Evolutionary conservation across 129 eudicot species (phyloP).

Genomic region (Helichrysum umbraculigerum): DNA sequence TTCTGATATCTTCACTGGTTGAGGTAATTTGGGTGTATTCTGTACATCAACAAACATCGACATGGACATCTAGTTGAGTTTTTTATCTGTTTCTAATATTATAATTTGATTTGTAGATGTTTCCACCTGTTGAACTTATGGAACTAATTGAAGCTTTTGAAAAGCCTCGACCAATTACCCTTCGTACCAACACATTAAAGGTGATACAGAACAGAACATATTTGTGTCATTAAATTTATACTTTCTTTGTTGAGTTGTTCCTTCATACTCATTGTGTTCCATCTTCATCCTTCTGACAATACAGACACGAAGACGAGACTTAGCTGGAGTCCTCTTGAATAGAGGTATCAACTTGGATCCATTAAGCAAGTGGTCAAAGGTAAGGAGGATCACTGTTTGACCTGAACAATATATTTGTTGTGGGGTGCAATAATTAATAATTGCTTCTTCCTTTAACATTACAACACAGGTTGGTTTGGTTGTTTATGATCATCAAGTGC

Average conservation of each 20-base stretch:
- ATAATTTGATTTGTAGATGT: conserved; percentile 57
- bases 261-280: conserved; percentile 1
- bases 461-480: conserved; percentile 80
- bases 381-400: conserved; percentile 33
- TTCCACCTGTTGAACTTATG: conserved; percentile 88
- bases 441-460: background rate
- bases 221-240: background rate
- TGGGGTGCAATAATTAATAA: background rate
- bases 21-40: conserved; percentile 50
- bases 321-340: conserved; percentile 89
- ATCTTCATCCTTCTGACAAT: background rate
- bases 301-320: conserved; percentile 90
- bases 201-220: conserved; percentile 33
- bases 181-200: conserved; percentile 91
- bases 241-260: background rate
- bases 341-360: conserved; percentile 98
- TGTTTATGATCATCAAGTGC: conserved; percentile 96
- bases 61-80: background rate
- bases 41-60: background rate
- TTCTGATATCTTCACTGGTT: conserved; percentile 67
- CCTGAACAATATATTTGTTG: background rate
- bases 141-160: conserved; percentile 98
- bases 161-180: conserved; percentile 84
- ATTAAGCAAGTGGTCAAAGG: conserved; percentile 97
- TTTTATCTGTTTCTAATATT: background rate